Percentiles rank a stretch among this genome's conserved stretches.
These are phyloP conservation scores for Incumbomyces delicatus DNA, from an alignment of 2,329 filamentous ascomycete genomes.

Conservation along the genomic window DNA sequence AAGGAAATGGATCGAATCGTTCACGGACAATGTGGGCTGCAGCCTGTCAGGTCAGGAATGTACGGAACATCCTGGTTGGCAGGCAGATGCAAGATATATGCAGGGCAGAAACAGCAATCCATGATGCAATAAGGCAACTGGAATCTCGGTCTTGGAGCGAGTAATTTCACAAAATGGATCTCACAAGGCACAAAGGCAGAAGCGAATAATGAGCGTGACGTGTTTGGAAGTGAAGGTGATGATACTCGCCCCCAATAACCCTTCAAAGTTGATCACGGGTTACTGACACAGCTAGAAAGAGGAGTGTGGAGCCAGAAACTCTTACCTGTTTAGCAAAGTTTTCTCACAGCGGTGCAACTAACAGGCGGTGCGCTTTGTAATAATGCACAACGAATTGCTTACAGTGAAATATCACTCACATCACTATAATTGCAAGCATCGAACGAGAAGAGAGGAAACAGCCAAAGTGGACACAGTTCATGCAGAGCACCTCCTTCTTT, in stretches of 20 bases:
- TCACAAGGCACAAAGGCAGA: conserved; percentile 1
- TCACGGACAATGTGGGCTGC: not conserved
- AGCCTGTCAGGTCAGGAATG: conserved; percentile 4
- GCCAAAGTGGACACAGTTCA: too few relatives aligned
- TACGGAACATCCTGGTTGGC: not conserved
- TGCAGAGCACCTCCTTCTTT: too few relatives aligned
- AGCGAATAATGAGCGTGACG: not conserved
- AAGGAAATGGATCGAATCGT: not conserved
- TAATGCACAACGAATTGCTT: too few relatives aligned
- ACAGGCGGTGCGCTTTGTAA: too few relatives aligned
- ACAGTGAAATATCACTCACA: too few relatives aligned
- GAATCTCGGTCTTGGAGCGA: not conserved
- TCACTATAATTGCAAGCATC: too few relatives aligned
- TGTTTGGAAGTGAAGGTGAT: not conserved
- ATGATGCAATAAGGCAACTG: conserved; percentile 8
- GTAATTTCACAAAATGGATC: conserved; percentile 1
- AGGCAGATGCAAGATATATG: conserved; percentile 7
- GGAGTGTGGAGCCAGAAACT: too few relatives aligned
- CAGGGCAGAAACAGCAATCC: not conserved
- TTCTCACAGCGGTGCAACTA: too few relatives aligned
- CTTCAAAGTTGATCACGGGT: too few relatives aligned
- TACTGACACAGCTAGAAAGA: too few relatives aligned
- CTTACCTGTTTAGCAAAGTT: too few relatives aligned
- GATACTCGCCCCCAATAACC: conserved; percentile 1
- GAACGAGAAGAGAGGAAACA: too few relatives aligned